Conservation (phyloP, 1,284 basidiomycete species). For the Anthracocystis panici-leucophaei region DNA sequence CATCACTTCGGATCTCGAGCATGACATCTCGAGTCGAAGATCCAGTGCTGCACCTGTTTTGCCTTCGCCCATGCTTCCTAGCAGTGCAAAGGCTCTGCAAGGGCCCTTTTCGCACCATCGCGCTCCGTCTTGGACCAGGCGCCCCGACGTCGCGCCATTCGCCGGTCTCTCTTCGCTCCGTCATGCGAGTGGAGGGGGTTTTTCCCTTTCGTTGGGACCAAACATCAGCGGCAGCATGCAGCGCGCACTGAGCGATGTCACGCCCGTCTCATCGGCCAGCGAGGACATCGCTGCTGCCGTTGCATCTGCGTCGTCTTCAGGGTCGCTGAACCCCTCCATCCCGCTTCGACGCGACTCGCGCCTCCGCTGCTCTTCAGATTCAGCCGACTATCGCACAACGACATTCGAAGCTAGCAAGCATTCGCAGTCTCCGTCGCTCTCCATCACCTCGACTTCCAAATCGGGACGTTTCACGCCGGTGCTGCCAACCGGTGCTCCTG, state of each 20-base stretch:
- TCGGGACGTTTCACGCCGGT: background rate
- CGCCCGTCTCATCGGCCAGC: conserved; percentile 17
- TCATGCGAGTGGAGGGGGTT: background rate
- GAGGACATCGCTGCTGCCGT: conserved; percentile 13
- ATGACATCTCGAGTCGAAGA: conserved; percentile 25
- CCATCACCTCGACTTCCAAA: conserved; percentile 17
- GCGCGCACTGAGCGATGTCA: conserved; percentile 35
- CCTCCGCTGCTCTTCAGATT: conserved; percentile 39
- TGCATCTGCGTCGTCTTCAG: conserved; percentile 13
- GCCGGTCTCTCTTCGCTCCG: conserved; percentile 7
- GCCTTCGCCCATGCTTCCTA: conserved; percentile 19
- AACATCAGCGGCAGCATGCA: conserved; percentile 20
- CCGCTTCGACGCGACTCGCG: conserved; percentile 44
- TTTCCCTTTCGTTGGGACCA: conserved; percentile 11
- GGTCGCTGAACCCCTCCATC: conserved; percentile 11
- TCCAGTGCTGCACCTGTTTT: conserved; percentile 27
- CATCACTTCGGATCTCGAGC: conserved; percentile 45
- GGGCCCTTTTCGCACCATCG: conserved; percentile 56
- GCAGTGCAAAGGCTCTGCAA: conserved; percentile 22
- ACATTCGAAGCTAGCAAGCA: conserved; percentile 2
- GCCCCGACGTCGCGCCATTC: conserved; percentile 23
- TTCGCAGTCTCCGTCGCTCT: conserved; percentile 22
- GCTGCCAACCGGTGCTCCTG: conserved; percentile 9
- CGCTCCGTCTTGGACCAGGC: conserved; percentile 50
- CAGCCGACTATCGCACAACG: conserved; percentile 15